phyloP scores from a whole-genome alignment of 1,284 basidiomycete genomes.

The Naganishia albida region DNA sequence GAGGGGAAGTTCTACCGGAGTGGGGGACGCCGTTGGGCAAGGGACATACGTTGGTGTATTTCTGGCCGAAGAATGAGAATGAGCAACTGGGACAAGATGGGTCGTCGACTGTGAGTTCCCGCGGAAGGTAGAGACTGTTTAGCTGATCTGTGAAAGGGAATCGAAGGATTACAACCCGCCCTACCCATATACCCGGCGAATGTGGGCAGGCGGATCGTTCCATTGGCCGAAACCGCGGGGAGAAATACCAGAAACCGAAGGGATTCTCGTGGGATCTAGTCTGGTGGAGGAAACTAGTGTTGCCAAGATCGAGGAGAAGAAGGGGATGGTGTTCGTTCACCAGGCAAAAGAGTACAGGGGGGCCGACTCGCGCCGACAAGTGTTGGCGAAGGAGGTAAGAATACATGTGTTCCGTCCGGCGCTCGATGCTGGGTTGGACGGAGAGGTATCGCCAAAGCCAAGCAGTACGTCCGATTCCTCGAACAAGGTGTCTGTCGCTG shows the following conservation, averaged over 20 bases:
- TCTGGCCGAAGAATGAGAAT: conserved; percentile 67
- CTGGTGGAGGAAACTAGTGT: conserved; percentile 61
- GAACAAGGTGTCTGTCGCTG: background rate
- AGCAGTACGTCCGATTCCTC: background rate
- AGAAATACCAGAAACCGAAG: conserved; percentile 32
- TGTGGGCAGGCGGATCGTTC: conserved; percentile 80
- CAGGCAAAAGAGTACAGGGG: conserved; percentile 56
- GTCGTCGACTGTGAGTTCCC: conserved; percentile 61
- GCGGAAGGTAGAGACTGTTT: no score
- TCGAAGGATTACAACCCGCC: conserved; percentile 61
- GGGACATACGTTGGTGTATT: conserved; percentile 73
- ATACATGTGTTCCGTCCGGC: conserved; percentile 69
- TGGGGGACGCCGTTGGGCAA: conserved; percentile 59
- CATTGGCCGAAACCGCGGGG: conserved; percentile 59
- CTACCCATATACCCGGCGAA: conserved; percentile 69
- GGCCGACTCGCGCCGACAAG: conserved; percentile 59
- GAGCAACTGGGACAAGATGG: conserved; percentile 65
- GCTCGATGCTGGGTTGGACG: background rate
- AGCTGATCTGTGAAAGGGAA: no score
- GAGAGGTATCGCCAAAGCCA: background rate
- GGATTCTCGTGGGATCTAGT: conserved; percentile 59
- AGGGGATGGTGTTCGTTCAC: conserved; percentile 75
- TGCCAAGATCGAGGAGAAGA: conserved; percentile 65
- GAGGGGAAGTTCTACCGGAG: conserved; percentile 49
- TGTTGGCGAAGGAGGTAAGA: conserved; percentile 65